Percentiles rank a stretch among this genome's conserved stretches.
phyloP scores from a whole-genome alignment of 495 filamentous ascomycete genomes.

The Hypomontagnella monticulosa region DNA sequence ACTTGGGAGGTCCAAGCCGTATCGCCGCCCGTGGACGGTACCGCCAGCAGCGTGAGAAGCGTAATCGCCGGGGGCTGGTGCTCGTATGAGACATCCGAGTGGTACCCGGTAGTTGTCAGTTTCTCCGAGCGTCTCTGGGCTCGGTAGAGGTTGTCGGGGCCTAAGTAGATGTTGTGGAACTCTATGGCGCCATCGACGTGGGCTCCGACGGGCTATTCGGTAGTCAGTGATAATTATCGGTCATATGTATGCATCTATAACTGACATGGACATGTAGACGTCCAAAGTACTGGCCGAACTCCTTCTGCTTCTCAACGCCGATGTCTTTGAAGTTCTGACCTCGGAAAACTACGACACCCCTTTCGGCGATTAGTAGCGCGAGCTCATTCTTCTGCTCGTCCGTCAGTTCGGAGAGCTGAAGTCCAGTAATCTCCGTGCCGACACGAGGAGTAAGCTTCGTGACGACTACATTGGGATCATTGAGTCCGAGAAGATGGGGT shows the following conservation, averaged over 20 bases:
- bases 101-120: conserved; percentile 56
- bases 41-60: conserved; percentile 72
- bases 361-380: conserved; percentile 73
- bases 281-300: conserved; percentile 73
- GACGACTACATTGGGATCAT: conserved; percentile 51
- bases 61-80: conserved; percentile 82
- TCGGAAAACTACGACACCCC: conserved; percentile 80
- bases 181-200: conserved; percentile 56
- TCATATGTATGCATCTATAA: background rate
- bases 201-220: conserved; percentile 52
- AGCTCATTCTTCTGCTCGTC: conserved; percentile 79
- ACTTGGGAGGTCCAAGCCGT: conserved; percentile 80
- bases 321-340: conserved; percentile 73
- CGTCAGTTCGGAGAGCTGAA: conserved; percentile 72
- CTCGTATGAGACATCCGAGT: conserved; percentile 72
- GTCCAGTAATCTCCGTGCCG: conserved; percentile 76
- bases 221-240: background rate
- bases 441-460: conserved; percentile 74
- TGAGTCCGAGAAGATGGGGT: conserved; percentile 62
- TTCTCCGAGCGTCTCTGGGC: conserved; percentile 55
- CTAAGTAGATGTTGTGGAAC: conserved; percentile 60
- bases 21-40: conserved; percentile 78
- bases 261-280: conserved; percentile 69
- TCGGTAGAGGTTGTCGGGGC: conserved; percentile 57
- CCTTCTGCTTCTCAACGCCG: conserved; percentile 66